A percentile compares a stretch with the other conserved stretches of the same genome.
Conservation (phyloP, 1,284 basidiomycete genomes). For the Ceratobasidium sp. region DNA sequence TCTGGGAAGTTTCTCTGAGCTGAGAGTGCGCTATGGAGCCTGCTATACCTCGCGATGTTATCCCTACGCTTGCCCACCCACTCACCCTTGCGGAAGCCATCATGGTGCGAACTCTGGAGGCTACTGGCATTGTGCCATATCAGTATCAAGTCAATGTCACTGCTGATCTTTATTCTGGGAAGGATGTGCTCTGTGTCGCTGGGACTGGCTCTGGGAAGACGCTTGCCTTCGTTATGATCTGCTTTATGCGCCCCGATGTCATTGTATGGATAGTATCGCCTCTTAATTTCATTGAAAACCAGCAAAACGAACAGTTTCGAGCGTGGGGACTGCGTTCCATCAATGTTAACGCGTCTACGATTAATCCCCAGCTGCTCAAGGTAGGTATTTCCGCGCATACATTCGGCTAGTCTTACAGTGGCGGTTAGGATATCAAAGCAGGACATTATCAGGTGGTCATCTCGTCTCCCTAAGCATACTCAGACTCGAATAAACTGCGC, state of each 20-base stretch:
- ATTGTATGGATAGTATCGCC: conserved; percentile 7
- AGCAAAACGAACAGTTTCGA: background rate
- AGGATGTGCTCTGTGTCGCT: conserved; percentile 1
- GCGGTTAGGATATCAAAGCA: background rate
- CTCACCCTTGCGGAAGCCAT: too few species aligned
- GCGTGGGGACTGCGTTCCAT: background rate
- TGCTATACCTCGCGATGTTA: background rate
- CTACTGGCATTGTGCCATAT: too few species aligned
- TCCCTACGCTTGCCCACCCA: background rate
- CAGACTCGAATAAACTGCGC: background rate
- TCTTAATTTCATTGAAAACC: background rate
- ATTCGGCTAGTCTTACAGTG: background rate
- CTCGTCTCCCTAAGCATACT: background rate
- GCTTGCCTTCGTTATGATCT: background rate
- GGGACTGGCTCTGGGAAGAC: conserved; percentile 17
- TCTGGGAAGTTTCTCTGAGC: background rate
- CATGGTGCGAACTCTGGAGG: too few species aligned
- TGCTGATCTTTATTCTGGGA: background rate
- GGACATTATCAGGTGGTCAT: background rate
- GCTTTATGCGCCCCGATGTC: conserved; percentile 1
- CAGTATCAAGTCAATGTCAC: background rate
- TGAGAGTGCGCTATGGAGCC: background rate
- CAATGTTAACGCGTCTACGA: conserved; percentile 2
- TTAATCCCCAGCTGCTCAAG: background rate
- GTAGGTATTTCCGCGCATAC: background rate